Evolutionary conservation across 2,329 filamentous ascomycete genomes (phyloP).

Genomic region (Coniella vitis): DNA sequence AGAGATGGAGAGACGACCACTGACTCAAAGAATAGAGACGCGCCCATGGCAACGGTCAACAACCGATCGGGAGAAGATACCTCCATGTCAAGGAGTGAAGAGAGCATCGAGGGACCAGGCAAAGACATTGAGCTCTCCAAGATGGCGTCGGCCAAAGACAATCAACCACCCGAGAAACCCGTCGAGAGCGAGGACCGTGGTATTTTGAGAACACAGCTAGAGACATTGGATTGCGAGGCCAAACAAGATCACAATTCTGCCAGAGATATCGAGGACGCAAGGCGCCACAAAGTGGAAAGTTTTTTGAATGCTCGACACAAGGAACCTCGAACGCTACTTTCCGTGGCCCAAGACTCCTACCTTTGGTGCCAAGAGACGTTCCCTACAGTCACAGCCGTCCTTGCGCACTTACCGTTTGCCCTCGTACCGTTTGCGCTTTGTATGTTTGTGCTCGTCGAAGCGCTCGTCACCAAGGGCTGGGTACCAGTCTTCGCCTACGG

Average conservation of each 20-base stretch:
- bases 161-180: background rate
- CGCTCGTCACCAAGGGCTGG: slow-evolving; percentile 67
- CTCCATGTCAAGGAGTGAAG: background rate
- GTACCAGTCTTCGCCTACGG: slow-evolving; percentile 65
- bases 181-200: too few species aligned
- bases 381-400: slow-evolving; percentile 59
- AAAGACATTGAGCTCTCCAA: background rate
- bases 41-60: background rate
- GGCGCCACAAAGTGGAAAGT: background rate
- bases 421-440: slow-evolving; percentile 65
- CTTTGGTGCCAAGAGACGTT: slow-evolving; percentile 64
- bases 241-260: background rate
- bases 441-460: slow-evolving; percentile 72
- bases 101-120: slow-evolving; percentile 18
- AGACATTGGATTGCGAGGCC: background rate
- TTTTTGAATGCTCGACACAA: background rate
- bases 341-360: slow-evolving; percentile 37
- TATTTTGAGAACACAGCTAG: background rate
- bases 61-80: background rate
- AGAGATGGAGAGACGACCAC: background rate
- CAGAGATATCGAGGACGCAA: background rate
- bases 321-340: slow-evolving; percentile 42
- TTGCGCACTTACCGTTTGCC: slow-evolving; percentile 58
- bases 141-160: background rate
- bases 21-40: background rate